Percentiles rank a stretch among this genome's conserved stretches.
Conservation (phyloP, 495 filamentous ascomycete genomes). For the Penicillium alfredii region DNA sequence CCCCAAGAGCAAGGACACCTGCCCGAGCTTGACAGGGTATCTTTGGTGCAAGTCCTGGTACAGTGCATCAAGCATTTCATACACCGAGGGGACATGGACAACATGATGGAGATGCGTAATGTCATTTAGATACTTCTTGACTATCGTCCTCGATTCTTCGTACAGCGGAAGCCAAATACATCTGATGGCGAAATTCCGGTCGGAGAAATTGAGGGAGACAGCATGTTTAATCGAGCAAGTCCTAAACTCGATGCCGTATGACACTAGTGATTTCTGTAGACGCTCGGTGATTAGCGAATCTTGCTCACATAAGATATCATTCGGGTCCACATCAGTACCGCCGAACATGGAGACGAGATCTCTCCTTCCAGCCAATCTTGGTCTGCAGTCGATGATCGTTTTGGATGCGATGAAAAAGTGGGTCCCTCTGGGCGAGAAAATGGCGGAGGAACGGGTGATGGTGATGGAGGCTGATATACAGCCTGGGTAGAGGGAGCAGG, state of each 20-base stretch:
- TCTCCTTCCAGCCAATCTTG: constrained; percentile 17
- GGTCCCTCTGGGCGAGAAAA: background rate
- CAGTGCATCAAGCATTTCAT: constrained; percentile 28
- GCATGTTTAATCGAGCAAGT: constrained; percentile 8
- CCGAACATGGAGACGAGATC: constrained; percentile 9
- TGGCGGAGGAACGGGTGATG: constrained; percentile 1
- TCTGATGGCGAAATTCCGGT: background rate
- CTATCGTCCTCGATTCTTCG: constrained; percentile 33
- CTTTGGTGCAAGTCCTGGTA: constrained; percentile 25
- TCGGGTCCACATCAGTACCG: too few relatives aligned
- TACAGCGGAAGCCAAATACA: constrained; percentile 35
- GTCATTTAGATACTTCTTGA: constrained; percentile 38
- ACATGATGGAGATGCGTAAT: constrained; percentile 38
- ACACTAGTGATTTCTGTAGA: too few relatives aligned
- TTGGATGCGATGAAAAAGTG: background rate
- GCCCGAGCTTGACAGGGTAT: constrained; percentile 19
- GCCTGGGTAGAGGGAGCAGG: constrained; percentile 1
- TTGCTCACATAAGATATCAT: too few relatives aligned
- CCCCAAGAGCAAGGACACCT: constrained; percentile 37
- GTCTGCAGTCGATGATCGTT: constrained; percentile 4
- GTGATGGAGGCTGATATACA: constrained; percentile 2
- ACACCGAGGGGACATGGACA: constrained; percentile 32
- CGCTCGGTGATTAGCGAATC: too few relatives aligned
- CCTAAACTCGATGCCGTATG: constrained; percentile 11
- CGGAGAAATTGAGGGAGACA: background rate